Evolutionary conservation across 768 basidiomycete species (phyloP).

Genomic region (Xerocomellus intermedius): DNA sequence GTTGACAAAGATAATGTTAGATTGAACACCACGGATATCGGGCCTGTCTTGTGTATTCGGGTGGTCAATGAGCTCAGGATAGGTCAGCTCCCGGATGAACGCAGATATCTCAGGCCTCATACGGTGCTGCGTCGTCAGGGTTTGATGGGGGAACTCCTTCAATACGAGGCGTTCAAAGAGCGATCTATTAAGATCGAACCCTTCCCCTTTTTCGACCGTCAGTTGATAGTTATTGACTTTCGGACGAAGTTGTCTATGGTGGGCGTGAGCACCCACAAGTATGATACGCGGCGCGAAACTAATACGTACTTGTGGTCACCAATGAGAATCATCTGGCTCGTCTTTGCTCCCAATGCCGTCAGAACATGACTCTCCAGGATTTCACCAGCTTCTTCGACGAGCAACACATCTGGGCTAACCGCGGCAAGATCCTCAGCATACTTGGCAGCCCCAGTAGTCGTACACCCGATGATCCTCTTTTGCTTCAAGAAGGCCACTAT

Average conservation of each 20-base stretch:
- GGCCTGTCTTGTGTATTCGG: slow-evolving; percentile 47
- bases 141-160: slow-evolving; percentile 59
- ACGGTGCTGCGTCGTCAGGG: slow-evolving; percentile 58
- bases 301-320: slow-evolving; percentile 65
- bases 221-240: slow-evolving; percentile 66
- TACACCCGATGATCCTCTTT: slow-evolving; percentile 66
- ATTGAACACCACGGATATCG: slow-evolving; percentile 51
- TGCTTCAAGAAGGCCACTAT: slow-evolving; percentile 36
- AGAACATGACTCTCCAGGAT: slow-evolving; percentile 68
- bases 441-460: slow-evolving; percentile 70
- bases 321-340: slow-evolving; percentile 61
- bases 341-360: slow-evolving; percentile 50
- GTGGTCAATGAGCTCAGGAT: slow-evolving; percentile 66
- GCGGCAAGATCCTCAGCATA: slow-evolving; percentile 48
- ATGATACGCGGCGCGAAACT: background rate
- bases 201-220: slow-evolving; percentile 69
- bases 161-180: slow-evolving; percentile 69
- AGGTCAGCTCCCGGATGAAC: slow-evolving; percentile 60
- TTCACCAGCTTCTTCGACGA: slow-evolving; percentile 76
- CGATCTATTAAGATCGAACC: slow-evolving; percentile 64
- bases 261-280: background rate
- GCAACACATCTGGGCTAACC: slow-evolving; percentile 49
- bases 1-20: slow-evolving; percentile 62
- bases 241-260: slow-evolving; percentile 62
- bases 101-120: slow-evolving; percentile 77